A percentile compares a stretch with the other conserved stretches of the same genome.
Evolutionary conservation across 2,329 filamentous ascomycete genomes (phyloP).

Genomic region (Penicillium sp.): DNA sequence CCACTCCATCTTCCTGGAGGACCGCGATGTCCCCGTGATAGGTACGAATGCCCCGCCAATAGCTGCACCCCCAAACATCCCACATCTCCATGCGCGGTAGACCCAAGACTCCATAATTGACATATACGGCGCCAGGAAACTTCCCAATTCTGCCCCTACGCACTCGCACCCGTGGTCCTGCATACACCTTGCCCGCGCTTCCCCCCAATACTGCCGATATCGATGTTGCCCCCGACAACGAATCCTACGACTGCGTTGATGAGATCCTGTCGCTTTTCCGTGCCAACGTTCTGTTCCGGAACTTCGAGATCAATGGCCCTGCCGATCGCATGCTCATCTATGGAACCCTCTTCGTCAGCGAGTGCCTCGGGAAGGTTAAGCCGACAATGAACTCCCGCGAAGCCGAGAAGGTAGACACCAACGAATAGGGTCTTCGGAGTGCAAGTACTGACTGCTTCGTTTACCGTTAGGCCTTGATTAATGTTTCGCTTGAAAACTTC

Average conservation of each 20-base stretch:
- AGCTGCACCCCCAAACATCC: constrained; percentile 3
- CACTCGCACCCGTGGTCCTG: constrained; percentile 92
- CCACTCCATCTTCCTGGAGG: constrained; percentile 92
- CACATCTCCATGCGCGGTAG: background rate
- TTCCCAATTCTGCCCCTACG: constrained; percentile 92
- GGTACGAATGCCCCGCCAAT: constrained; percentile 43
- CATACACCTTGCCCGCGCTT: constrained; percentile 74
- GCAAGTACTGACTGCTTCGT: constrained; percentile 43
- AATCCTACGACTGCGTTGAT: constrained; percentile 95
- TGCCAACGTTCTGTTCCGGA: constrained; percentile 98
- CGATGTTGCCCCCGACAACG: constrained; percentile 73
- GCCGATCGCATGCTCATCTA: constrained; percentile 95
- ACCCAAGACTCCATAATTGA: constrained; percentile 8
- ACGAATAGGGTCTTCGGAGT: background rate
- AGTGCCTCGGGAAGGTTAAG: constrained; percentile 85
- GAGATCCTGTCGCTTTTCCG: constrained; percentile 91
- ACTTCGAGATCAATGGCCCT: constrained; percentile 97
- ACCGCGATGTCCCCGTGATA: constrained; percentile 68
- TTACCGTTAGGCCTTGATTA: constrained; percentile 70
- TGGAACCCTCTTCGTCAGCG: constrained; percentile 91
- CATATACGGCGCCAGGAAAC: constrained; percentile 61
- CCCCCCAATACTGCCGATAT: constrained; percentile 54
- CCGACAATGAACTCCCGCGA: constrained; percentile 66
- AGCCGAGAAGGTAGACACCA: constrained; percentile 59
- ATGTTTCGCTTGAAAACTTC: constrained; percentile 92